A percentile compares a stretch with the other conserved stretches of the same genome.
phyloP scores from a whole-genome alignment of 352 stramenopile genomes.

The Globisporangium ultimum region DNA sequence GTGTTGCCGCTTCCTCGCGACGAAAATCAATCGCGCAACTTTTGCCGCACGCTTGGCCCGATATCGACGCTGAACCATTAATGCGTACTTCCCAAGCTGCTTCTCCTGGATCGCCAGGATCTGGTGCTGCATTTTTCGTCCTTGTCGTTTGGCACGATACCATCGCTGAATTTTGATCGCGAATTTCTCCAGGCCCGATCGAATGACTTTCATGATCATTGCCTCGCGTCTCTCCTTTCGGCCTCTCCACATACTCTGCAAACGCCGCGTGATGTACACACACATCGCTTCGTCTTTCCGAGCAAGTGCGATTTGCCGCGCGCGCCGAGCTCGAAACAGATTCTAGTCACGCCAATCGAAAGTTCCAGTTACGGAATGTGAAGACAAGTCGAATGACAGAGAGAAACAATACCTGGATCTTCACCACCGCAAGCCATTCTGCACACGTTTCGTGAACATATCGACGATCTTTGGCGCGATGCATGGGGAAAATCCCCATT shows the following conservation, averaged over 20 bases:
- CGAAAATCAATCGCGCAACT: slow-evolving; percentile 37
- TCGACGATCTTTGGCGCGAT: too few species aligned
- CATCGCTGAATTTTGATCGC: slow-evolving; percentile 65
- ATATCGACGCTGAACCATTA: slow-evolving; percentile 59
- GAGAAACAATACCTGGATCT: slow-evolving; percentile 41
- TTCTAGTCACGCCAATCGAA: slow-evolving; percentile 29
- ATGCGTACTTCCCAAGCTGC: slow-evolving; percentile 34
- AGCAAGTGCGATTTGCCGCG: slow-evolving; percentile 21
- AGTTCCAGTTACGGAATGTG: too few species aligned
- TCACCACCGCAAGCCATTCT: slow-evolving; percentile 52
- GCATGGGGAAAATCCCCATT: too few species aligned
- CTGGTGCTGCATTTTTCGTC: slow-evolving; percentile 26
- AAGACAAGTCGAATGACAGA: background rate
- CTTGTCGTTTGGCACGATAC: slow-evolving; percentile 46
- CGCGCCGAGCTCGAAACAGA: slow-evolving; percentile 47
- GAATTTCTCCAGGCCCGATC: slow-evolving; percentile 39
- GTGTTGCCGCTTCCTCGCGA: slow-evolving; percentile 24
- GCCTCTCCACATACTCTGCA: slow-evolving; percentile 74
- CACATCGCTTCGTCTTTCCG: slow-evolving; percentile 36
- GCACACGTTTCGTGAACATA: slow-evolving; percentile 51
- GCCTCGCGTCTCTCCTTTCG: slow-evolving; percentile 41
- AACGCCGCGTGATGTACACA: slow-evolving; percentile 34
- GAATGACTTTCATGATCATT: slow-evolving; percentile 43
- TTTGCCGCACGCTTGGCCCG: slow-evolving; percentile 40
- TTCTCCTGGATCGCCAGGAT: slow-evolving; percentile 37